Base-by-base conservation (phyloP, 306 rosid genomes). In the Vigna hirtella region DNA sequence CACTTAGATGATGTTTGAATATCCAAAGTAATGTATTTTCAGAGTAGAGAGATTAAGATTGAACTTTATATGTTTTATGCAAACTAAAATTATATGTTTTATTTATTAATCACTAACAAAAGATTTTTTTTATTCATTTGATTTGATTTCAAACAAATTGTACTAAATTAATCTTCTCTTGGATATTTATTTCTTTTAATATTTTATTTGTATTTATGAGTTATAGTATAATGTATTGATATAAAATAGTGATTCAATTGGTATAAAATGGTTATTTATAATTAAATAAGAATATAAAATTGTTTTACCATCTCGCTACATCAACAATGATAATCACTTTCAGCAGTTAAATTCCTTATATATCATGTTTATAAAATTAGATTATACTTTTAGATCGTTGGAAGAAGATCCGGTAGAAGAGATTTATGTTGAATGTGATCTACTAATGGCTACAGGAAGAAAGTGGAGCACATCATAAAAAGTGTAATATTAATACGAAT, bases 401-500 rank as follows among this genome's bases (percentile, higher is more conserved):
- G 24, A 40, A 56, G n/a, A 67, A 43, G 55, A 66, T 42, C 24
- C 15, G 18, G 48, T 69, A 49, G 58, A 53, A 17, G n/a, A 68
- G 38, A 28, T 67, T 50, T 16, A 20, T 18, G 43, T 11, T 9
- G 36, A 32, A 3, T 50, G 71, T 10, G 26, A 4, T 56, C 12
- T 32, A 42, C 15, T 32, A 47, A 58, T 63, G 67, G 57, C n/a
- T 24, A 66, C 32, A 51, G 20, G 32, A 73, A 32, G 52, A 56
- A 73, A 80, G 84, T 56, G 84, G 71, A 73, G 76, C 53, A 73
- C 57, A 61, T 47, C 20, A 55, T 42, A 30, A 42, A 71, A 43
- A 53, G 79, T 26, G 55, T 30, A 64, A 59, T 30, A 76, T 28
- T 76, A 63, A 9, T 14, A 24, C 9, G 28, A 24, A 62, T 70